phyloP scores from a whole-genome alignment of 352 stramenopile genomes.

The Globisporangium paroecandrum region DNA sequence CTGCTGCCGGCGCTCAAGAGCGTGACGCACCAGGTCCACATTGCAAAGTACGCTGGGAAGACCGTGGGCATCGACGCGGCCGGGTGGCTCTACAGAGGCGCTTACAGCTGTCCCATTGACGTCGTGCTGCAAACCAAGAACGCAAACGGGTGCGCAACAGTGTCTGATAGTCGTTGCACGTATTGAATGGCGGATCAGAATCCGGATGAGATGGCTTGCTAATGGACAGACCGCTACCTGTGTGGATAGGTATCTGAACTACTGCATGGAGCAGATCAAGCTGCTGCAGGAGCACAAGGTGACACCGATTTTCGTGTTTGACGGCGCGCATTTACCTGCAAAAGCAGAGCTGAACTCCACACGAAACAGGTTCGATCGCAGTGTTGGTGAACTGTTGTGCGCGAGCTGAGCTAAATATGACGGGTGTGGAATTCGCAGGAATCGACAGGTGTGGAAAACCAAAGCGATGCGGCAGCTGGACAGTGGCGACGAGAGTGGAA shows the following conservation, averaged over 20 bases:
- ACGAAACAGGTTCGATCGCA: conserved; percentile 36
- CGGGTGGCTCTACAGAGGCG: conserved; percentile 89
- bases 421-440: conserved; percentile 22
- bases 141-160: conserved; percentile 39
- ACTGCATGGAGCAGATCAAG: conserved; percentile 86
- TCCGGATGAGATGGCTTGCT: neutral
- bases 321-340: conserved; percentile 87
- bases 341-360: conserved; percentile 69
- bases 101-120: conserved; percentile 84
- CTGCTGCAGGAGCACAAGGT: conserved; percentile 82
- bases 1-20: conserved; percentile 66
- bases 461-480: conserved; percentile 34
- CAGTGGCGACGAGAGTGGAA: conserved; percentile 21
- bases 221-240: neutral
- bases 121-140: conserved; percentile 54
- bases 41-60: conserved; percentile 75
- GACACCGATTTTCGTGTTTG: conserved; percentile 91
- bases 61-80: conserved; percentile 68
- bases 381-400: neutral
- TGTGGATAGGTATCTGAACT: conserved; percentile 71
- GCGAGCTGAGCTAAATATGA: neutral
- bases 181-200: neutral
- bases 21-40: conserved; percentile 67
- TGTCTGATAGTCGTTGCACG: neutral
- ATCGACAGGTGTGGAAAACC: conserved; percentile 33